phyloP scores from a whole-genome alignment of 163 green algal species.

The Picocystis sp. region DNA sequence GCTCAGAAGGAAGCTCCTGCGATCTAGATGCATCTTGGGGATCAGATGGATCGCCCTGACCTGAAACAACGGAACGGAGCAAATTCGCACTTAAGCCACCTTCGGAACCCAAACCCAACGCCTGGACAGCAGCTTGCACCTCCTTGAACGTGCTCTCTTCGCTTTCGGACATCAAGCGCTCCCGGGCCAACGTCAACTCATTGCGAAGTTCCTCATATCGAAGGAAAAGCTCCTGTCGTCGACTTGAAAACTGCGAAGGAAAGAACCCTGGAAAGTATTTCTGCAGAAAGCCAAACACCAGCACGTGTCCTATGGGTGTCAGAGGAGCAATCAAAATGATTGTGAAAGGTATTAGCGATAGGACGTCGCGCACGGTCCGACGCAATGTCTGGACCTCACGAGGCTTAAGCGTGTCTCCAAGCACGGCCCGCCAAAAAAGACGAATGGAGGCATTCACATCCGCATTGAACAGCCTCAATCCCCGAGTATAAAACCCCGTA shows the following conservation, averaged over 20 bases:
- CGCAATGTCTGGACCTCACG: constrained; percentile 77
- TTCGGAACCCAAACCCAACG: too few species aligned
- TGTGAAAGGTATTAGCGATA: constrained; percentile 87
- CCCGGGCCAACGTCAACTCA: too few species aligned
- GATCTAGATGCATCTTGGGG: too few species aligned
- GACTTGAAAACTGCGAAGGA: constrained; percentile 76
- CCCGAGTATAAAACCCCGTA: constrained; percentile 58
- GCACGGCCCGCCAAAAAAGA: constrained; percentile 23
- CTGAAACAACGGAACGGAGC: too few species aligned
- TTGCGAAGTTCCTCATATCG: constrained; percentile 17
- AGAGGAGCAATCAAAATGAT: constrained; percentile 94
- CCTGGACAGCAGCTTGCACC: too few species aligned
- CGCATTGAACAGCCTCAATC: constrained; percentile 57
- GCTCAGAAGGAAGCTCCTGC: too few species aligned
- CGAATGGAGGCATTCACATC: constrained; percentile 45
- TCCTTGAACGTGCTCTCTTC: too few species aligned
- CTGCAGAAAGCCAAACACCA: constrained; percentile 94
- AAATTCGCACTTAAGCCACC: too few species aligned
- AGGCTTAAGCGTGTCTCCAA: constrained; percentile 62
- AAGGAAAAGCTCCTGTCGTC: constrained; percentile 67
- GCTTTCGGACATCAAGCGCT: too few species aligned
- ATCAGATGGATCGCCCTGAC: too few species aligned
- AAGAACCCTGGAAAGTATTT: constrained; percentile 93
- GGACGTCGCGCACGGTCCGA: constrained; percentile 69
- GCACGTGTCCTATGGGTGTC: constrained; percentile 86